These are phyloP conservation scores for Neofusicoccum laricinum DNA, from an alignment of 2,329 filamentous ascomycete species.

Conservation along the genomic window DNA sequence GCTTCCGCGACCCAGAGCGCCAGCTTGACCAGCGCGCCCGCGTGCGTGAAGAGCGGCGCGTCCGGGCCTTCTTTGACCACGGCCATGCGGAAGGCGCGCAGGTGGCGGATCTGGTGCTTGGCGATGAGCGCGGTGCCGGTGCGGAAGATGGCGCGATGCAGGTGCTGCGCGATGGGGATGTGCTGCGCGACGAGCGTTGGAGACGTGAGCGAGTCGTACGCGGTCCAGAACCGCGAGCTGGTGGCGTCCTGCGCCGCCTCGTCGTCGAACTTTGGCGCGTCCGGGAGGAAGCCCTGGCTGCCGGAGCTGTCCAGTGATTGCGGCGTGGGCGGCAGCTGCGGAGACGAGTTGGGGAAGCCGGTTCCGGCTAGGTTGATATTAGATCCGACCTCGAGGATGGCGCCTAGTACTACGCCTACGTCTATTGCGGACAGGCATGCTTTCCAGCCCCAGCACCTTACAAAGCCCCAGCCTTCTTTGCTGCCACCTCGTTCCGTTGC, in stretches of 20 bases:
- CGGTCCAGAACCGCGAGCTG: conserved; percentile 55
- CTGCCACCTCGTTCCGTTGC: conserved; percentile 68
- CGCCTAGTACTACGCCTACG: conserved; percentile 87
- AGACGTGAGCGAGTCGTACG: conserved; percentile 54
- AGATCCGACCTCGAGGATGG: conserved; percentile 82
- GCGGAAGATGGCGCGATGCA: conserved; percentile 88
- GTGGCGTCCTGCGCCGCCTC: conserved; percentile 43
- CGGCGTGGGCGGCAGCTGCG: conserved; percentile 22
- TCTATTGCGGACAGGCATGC: conserved; percentile 91
- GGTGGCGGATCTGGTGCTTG: conserved; percentile 89
- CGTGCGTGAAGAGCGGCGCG: conserved; percentile 86
- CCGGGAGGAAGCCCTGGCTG: conserved; percentile 21
- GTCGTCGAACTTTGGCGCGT: conserved; percentile 20
- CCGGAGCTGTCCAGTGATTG: conserved; percentile 8
- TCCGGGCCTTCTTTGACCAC: conserved; percentile 95
- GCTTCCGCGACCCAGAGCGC: conserved; percentile 94
- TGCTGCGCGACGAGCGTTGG: conserved; percentile 72
- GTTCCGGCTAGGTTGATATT: conserved; percentile 19
- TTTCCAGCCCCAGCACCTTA: conserved; percentile 96
- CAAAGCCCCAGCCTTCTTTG: conserved; percentile 95
- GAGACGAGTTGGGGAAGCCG: not conserved
- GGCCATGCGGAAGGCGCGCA: conserved; percentile 90
- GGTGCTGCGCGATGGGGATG: conserved; percentile 78
- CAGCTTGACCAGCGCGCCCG: conserved; percentile 87
- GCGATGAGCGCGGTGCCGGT: conserved; percentile 88